Conservation (phyloP, 1,139 yeast genomes). For the Tardiomyces digboiensis region DNA sequence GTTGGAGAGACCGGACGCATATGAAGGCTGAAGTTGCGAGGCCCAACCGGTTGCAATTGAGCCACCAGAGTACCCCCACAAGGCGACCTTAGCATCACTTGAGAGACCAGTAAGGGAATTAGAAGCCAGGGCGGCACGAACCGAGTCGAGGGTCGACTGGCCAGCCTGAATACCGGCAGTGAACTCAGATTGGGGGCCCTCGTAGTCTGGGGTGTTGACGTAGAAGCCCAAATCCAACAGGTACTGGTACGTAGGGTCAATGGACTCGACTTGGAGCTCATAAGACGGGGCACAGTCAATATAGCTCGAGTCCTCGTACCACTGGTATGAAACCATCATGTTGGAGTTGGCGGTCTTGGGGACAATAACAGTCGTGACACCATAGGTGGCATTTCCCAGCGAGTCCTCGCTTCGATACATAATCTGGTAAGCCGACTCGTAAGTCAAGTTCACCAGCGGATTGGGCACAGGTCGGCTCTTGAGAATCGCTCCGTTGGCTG, state of each 20-base stretch:
- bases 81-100: slow-evolving; percentile 8
- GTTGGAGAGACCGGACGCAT: slow-evolving; percentile 19
- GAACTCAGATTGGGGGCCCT: slow-evolving; percentile 16
- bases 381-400: slow-evolving; percentile 15
- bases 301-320: slow-evolving; percentile 20
- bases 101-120: slow-evolving; percentile 7
- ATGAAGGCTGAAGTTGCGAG: slow-evolving; percentile 15
- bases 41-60: slow-evolving; percentile 23
- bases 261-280: slow-evolving; percentile 1
- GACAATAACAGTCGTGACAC: slow-evolving; percentile 20
- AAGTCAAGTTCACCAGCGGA: slow-evolving; percentile 7
- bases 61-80: slow-evolving; percentile 24
- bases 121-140: slow-evolving; percentile 15
- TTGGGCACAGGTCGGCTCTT: slow-evolving; percentile 7
- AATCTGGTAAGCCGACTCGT: slow-evolving; percentile 16
- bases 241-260: slow-evolving; percentile 2
- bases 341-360: slow-evolving; percentile 13
- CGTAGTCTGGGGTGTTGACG: slow-evolving; percentile 20
- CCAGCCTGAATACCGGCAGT: slow-evolving; percentile 17
- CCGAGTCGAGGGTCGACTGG: slow-evolving; percentile 18
- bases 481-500: slow-evolving; percentile 11
- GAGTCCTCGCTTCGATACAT: slow-evolving; percentile 18
- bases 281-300: slow-evolving; percentile 23
- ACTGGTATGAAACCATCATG: slow-evolving; percentile 18
- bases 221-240: slow-evolving; percentile 12